These are phyloP conservation scores for Pezicula radicicola DNA, from an alignment of 2,329 filamentous ascomycete genomes.

Conservation along the genomic window DNA sequence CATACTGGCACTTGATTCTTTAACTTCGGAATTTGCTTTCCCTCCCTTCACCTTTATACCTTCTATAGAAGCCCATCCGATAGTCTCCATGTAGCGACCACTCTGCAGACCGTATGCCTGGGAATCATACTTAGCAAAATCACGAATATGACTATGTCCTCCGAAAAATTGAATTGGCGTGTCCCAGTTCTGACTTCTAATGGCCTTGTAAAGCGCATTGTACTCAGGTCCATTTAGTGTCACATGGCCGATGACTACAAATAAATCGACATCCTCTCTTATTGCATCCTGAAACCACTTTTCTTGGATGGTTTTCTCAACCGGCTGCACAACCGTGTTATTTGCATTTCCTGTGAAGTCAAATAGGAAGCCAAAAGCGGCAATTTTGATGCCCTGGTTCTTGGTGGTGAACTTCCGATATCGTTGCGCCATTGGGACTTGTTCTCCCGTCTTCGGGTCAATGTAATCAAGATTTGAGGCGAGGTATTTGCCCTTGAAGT, in stretches of 20 bases:
- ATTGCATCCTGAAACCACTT: constrained; percentile 88
- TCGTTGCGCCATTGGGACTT: constrained; percentile 73
- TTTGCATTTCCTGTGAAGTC: constrained; percentile 89
- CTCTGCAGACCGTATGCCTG: constrained; percentile 79
- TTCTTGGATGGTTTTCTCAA: constrained; percentile 77
- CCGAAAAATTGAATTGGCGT: constrained; percentile 90
- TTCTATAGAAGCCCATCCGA: constrained; percentile 87
- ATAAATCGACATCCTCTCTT: constrained; percentile 80
- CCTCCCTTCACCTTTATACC: constrained; percentile 41
- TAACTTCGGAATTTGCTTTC: constrained; percentile 24
- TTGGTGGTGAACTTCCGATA: constrained; percentile 91
- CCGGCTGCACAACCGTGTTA: constrained; percentile 80
- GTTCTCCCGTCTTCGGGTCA: constrained; percentile 66
- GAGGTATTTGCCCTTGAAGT: constrained; percentile 77
- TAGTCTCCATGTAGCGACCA: constrained; percentile 90
- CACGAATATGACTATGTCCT: constrained; percentile 85
- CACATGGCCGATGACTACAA: constrained; percentile 83
- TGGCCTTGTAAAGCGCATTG: constrained; percentile 71
- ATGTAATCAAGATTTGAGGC: constrained; percentile 92
- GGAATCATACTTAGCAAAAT: constrained; percentile 76
- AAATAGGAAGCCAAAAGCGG: constrained; percentile 93
- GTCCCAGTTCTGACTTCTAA: constrained; percentile 73
- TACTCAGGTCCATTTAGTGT: constrained; percentile 80
- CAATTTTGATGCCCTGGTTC: constrained; percentile 77
- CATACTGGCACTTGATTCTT: constrained; percentile 35